phyloP scores from a whole-genome alignment of 345 rosid genomes.

The Moricandia arvensis region DNA sequence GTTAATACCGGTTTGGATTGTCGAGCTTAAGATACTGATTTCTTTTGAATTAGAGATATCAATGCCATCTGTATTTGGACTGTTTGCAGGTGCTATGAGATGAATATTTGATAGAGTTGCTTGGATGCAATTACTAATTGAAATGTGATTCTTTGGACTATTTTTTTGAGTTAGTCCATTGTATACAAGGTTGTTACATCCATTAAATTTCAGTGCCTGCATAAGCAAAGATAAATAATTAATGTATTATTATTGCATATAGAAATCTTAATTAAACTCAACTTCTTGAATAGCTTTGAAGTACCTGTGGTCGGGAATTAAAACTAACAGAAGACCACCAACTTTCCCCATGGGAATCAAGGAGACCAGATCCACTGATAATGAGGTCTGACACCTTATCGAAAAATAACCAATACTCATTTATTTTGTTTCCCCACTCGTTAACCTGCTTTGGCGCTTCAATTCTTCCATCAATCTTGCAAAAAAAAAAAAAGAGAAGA shows the following conservation, averaged over 20 bases:
- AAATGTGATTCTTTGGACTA: conserved; percentile 26
- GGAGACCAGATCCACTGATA: conserved; percentile 15
- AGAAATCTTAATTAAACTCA: not conserved
- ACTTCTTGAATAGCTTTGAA: not conserved
- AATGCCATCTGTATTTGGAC: conserved; percentile 37
- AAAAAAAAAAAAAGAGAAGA: not conserved
- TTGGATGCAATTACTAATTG: not conserved
- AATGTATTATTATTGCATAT: not conserved
- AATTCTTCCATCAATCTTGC: conserved; percentile 25
- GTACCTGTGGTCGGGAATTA: conserved; percentile 2
- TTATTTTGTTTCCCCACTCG: not conserved
- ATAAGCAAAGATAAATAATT: not conserved
- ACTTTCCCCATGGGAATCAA: conserved; percentile 15
- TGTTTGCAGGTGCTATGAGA: conserved; percentile 15
- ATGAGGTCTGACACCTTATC: conserved; percentile 7
- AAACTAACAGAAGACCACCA: conserved; percentile 13
- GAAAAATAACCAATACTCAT: conserved; percentile 13
- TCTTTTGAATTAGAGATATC: conserved; percentile 9
- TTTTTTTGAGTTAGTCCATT: conserved; percentile 28
- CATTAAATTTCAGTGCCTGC: conserved; percentile 3
- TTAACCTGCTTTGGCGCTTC: not conserved
- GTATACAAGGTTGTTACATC: not conserved
- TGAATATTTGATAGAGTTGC: conserved; percentile 25
- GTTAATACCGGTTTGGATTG: conserved; percentile 26
- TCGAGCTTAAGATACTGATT: not conserved